Evolutionary conservation across 2,329 filamentous ascomycete genomes (phyloP), one percentile per base, ranked within the genome.

Genomic region (Dothidotthia symphoricarpi): DNA sequence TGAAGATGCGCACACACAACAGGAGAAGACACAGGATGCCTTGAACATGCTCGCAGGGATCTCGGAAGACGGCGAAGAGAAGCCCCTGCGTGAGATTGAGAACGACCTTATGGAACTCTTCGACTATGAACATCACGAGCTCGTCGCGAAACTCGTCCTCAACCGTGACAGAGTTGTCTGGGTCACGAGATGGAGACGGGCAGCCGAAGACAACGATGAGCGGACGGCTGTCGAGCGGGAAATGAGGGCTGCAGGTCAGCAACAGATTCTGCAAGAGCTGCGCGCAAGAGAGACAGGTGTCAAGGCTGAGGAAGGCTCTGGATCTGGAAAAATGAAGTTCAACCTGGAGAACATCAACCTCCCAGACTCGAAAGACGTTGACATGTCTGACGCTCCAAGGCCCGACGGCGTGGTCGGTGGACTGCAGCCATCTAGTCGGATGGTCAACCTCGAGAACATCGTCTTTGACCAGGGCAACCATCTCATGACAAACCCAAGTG

Each of bases 61-160:
- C 47, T 77, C 82, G 3, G 85, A 79, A 34, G 84, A 86, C 38
- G 89, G 85, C 12, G 84, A 91, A 43, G 88, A 94, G 58, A 90
- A 87, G 66, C 78, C 86, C 11, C 74, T 97, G 19, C 83, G 91
- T 57, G 91, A 98, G 59, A 90, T 97, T 39, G 93, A 98, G 61
- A 98, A 98, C 66, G 93, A 98, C 47, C 75, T 98, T 41, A 97
- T 97, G 86, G 93, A 96, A 57, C 78, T 98, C 0, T 97, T 98
- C 55, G 93, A 98, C 58, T 98, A 95, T 59, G 91, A 97, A 57
- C 86, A 96, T 59, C 88, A 94, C 45, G 89, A 96, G 49, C 77
- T 96, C 37, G 93, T 97, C 16, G 84, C 88, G 49, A 91, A 88
- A 66, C 77, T 98, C 12, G 89, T 97, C 39, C 81, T 85, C 53